Conservation (phyloP, 2,329 filamentous ascomycete species). For the Stagonosporopsis chrysanthemi region DNA sequence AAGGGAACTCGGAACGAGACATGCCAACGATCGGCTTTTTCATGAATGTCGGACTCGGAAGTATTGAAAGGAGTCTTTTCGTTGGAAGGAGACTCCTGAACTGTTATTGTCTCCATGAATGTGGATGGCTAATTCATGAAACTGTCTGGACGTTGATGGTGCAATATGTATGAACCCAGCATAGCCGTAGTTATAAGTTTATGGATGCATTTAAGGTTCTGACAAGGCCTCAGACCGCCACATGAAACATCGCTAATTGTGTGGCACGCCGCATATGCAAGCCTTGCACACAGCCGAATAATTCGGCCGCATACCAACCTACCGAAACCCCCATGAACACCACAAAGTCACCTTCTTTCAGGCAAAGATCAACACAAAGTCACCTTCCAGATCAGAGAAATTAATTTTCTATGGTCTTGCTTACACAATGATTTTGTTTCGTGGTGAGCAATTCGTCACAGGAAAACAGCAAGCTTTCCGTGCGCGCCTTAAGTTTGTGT, state of each 20-base stretch:
- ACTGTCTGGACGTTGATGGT: neutral
- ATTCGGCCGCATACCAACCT: neutral
- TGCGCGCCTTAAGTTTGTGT: no score
- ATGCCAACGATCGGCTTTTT: constrained; percentile 8
- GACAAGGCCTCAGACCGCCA: neutral
- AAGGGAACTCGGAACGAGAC: constrained; percentile 1
- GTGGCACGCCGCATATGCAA: neutral
- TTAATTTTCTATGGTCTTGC: no score
- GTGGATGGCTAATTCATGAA: neutral
- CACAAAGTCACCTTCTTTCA: neutral
- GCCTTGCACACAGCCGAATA: neutral
- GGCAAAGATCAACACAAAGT: neutral
- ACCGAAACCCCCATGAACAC: neutral
- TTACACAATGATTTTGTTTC: no score
- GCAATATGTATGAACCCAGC: no score
- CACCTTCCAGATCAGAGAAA: no score
- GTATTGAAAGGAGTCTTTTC: neutral
- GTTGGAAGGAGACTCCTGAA: neutral
- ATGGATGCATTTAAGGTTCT: neutral
- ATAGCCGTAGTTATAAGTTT: neutral
- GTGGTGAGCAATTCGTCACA: no score
- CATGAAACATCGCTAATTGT: neutral
- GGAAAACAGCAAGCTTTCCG: no score
- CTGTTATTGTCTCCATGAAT: neutral
- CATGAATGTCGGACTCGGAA: neutral